Percentiles rank a stretch among this genome's conserved stretches.
Conservation (phyloP, 192 early-diverging fungal genomes). For the Coemansia furcata region DNA sequence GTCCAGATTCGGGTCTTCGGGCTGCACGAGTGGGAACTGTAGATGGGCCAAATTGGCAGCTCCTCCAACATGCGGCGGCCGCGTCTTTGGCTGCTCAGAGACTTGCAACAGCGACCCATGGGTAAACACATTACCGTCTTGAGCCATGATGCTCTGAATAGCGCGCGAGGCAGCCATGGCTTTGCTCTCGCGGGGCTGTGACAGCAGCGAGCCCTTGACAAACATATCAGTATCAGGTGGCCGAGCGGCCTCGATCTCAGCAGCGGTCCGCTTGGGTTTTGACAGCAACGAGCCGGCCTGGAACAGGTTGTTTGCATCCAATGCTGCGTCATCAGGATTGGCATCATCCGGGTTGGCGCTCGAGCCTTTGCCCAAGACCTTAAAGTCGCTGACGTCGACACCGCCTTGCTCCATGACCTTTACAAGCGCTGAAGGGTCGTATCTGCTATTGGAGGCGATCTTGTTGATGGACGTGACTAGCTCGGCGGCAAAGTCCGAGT, state of each 20-base stretch:
- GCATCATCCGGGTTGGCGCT: neutral
- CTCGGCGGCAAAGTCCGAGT: slow-evolving; percentile 24
- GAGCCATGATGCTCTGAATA: slow-evolving; percentile 46
- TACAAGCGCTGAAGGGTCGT: slow-evolving; percentile 37
- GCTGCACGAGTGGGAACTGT: slow-evolving; percentile 39
- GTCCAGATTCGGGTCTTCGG: slow-evolving; percentile 11
- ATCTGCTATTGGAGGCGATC: slow-evolving; percentile 26
- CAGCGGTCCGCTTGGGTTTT: slow-evolving; percentile 28
- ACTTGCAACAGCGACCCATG: slow-evolving; percentile 45
- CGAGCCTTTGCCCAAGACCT: slow-evolving; percentile 6
- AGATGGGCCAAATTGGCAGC: slow-evolving; percentile 12
- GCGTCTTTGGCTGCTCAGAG: slow-evolving; percentile 31
- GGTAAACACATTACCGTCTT: slow-evolving; percentile 47
- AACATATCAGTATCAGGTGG: slow-evolving; percentile 28
- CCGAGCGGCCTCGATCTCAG: slow-evolving; percentile 18
- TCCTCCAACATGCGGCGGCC: slow-evolving; percentile 40
- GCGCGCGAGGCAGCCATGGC: slow-evolving; percentile 49
- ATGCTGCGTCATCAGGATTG: slow-evolving; percentile 8
- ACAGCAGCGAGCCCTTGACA: slow-evolving; percentile 46
- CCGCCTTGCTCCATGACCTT: slow-evolving; percentile 29
- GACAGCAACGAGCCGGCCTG: slow-evolving; percentile 47
- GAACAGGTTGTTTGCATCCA: slow-evolving; percentile 18
- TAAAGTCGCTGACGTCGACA: slow-evolving; percentile 47
- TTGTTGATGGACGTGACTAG: slow-evolving; percentile 32
- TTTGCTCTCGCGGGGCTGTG: slow-evolving; percentile 50